These are phyloP conservation scores for Mesotaenium endlicherianum DNA, from an alignment of 139 green algal species.

Conservation along the genomic window DNA sequence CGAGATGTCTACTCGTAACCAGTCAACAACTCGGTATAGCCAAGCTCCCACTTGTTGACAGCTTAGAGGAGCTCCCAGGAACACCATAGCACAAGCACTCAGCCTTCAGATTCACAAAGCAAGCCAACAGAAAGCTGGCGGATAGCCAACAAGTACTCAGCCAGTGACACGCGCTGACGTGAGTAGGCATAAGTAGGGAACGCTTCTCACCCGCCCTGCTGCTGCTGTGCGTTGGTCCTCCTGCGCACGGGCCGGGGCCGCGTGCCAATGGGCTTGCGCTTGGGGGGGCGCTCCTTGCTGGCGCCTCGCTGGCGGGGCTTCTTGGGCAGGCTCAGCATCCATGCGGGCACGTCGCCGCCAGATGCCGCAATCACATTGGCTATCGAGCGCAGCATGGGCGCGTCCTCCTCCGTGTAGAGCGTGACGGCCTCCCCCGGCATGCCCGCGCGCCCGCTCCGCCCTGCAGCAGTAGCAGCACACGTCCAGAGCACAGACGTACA, in stretches of 20 bases:
- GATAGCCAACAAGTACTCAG: no score
- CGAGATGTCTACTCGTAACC: no score
- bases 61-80: no score
- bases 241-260: background rate
- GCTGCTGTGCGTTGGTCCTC: background rate
- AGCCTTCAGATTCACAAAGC: no score
- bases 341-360: conserved; percentile 53
- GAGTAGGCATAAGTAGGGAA: no score
- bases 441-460: conserved; percentile 51
- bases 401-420: conserved; percentile 58
- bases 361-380: conserved; percentile 42
- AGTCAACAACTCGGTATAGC: no score
- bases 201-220: no score
- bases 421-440: conserved; percentile 47
- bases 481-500: no score
- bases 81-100: no score
- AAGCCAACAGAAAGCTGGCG: no score
- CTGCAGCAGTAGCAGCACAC: conserved; percentile 35
- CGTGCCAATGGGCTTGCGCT: conserved; percentile 13
- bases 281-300: background rate
- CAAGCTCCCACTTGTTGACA: no score
- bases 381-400: conserved; percentile 20
- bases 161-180: no score
- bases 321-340: conserved; percentile 52
- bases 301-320: background rate